phyloP scores from a whole-genome alignment of 305 asterid genomes.

The Nicotiana rustica region DNA sequence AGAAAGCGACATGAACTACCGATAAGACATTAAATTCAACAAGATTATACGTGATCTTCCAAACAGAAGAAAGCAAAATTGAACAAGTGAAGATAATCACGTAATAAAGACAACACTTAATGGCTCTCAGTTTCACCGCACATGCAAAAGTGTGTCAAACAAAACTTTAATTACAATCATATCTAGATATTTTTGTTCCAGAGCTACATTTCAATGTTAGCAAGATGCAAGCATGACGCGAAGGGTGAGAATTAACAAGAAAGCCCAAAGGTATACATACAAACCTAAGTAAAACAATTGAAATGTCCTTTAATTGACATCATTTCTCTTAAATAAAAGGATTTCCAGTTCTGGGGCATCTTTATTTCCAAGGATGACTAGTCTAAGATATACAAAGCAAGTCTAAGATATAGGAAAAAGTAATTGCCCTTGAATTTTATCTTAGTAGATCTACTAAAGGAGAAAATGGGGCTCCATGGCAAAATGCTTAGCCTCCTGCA shows the following conservation, averaged over 20 bases:
- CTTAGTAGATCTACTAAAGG: slow-evolving; percentile 6
- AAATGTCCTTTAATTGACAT: neutral
- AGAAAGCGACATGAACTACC: slow-evolving; percentile 27
- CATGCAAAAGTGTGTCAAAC: slow-evolving; percentile 4
- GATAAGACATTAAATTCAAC: slow-evolving; percentile 23
- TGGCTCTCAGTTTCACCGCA: slow-evolving; percentile 4
- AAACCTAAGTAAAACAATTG: slow-evolving; percentile 14
- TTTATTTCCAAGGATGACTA: slow-evolving; percentile 18
- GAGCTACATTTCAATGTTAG: slow-evolving; percentile 29
- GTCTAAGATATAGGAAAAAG: slow-evolving; percentile 3
- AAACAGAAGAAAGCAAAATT: slow-evolving; percentile 31
- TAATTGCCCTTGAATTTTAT: neutral
- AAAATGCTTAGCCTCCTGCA: slow-evolving; percentile 1
- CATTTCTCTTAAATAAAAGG: neutral
- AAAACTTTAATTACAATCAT: slow-evolving; percentile 8
- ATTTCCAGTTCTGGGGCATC: neutral
- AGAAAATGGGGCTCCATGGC: neutral
- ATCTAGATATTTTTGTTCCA: neutral
- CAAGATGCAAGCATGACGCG: neutral
- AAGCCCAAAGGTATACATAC: slow-evolving; percentile 11
- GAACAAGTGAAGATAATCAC: slow-evolving; percentile 27
- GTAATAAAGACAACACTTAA: slow-evolving; percentile 18
- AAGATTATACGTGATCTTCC: neutral
- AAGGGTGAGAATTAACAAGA: slow-evolving; percentile 20
- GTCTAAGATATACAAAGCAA: neutral